Conservation (phyloP, 257 asterid genomes). For the Nicotiana tomentosiformis region DNA sequence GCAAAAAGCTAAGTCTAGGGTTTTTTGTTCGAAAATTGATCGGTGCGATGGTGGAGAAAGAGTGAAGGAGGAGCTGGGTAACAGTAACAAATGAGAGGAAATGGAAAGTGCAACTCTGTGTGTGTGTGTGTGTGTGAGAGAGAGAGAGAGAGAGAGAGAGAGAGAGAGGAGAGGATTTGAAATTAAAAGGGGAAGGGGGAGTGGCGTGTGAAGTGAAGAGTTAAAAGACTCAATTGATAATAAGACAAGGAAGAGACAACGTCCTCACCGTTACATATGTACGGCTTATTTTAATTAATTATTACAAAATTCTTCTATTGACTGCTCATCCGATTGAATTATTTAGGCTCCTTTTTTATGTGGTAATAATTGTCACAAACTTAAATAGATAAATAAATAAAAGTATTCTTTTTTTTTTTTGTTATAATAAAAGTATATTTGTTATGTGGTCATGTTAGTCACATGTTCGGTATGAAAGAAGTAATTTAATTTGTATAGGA, state of each 20-base stretch:
- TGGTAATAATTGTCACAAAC: too few species aligned
- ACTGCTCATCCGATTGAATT: not conserved
- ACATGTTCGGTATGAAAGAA: too few species aligned
- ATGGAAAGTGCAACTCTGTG: not conserved
- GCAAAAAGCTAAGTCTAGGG: not conserved
- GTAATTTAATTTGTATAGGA: too few species aligned
- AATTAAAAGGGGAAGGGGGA: not conserved
- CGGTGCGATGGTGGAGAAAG: constrained; percentile 11
- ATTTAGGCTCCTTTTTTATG: not conserved
- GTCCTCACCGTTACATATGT: constrained; percentile 11
- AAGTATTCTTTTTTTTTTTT: too few species aligned
- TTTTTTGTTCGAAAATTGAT: not conserved
- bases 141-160: not conserved
- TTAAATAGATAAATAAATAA: too few species aligned
- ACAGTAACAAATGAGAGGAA: not conserved
- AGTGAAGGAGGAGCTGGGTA: not conserved
- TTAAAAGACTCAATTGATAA: too few species aligned
- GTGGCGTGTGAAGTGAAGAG: not conserved
- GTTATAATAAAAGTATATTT: too few species aligned
- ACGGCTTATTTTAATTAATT: not conserved
- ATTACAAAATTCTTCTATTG: not conserved
- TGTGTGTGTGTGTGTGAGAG: not conserved
- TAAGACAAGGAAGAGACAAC: not conserved
- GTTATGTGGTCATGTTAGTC: too few species aligned
- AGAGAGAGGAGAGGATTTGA: not conserved